These are phyloP conservation scores for Cronartium quercuum DNA, from an alignment of 1,284 basidiomycete genomes.

Conservation along the genomic window DNA sequence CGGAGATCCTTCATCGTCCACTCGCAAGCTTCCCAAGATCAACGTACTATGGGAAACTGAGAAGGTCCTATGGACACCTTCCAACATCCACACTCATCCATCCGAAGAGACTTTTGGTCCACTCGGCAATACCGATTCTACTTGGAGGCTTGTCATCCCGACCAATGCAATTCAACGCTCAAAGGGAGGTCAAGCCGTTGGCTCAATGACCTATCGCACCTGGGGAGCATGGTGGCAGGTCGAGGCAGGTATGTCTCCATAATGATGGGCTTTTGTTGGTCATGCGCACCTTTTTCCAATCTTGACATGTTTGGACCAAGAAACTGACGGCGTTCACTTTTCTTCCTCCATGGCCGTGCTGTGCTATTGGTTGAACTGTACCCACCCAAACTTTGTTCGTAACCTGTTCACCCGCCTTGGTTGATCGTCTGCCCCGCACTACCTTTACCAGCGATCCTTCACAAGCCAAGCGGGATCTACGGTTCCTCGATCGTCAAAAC, in stretches of 20 bases:
- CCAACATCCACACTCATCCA: not conserved
- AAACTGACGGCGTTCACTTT: no score
- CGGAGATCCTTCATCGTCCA: not conserved
- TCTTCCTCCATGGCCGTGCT: no score
- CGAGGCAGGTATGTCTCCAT: slow-evolving; percentile 23
- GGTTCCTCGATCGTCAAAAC: slow-evolving; percentile 9
- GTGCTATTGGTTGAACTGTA: no score
- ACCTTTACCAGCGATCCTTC: slow-evolving; percentile 4
- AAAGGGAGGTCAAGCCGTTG: not conserved
- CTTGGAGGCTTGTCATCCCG: slow-evolving; percentile 13
- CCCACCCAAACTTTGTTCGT: no score
- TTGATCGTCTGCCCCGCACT: no score
- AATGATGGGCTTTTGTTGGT: no score
- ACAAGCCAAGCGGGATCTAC: slow-evolving; percentile 9
- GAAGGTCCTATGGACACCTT: slow-evolving; percentile 7
- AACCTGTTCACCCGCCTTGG: no score
- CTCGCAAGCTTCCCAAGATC: slow-evolving; percentile 5
- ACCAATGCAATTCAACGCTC: not conserved
- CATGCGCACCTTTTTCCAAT: no score
- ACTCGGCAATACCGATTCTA: not conserved
- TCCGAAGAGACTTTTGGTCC: not conserved
- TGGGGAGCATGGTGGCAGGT: slow-evolving; percentile 35
- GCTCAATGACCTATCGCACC: slow-evolving; percentile 13
- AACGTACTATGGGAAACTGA: slow-evolving; percentile 30
- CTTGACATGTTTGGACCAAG: no score